Evolutionary conservation across 768 basidiomycete species (phyloP).

Genomic region (Cystofilobasidium ferigula): DNA sequence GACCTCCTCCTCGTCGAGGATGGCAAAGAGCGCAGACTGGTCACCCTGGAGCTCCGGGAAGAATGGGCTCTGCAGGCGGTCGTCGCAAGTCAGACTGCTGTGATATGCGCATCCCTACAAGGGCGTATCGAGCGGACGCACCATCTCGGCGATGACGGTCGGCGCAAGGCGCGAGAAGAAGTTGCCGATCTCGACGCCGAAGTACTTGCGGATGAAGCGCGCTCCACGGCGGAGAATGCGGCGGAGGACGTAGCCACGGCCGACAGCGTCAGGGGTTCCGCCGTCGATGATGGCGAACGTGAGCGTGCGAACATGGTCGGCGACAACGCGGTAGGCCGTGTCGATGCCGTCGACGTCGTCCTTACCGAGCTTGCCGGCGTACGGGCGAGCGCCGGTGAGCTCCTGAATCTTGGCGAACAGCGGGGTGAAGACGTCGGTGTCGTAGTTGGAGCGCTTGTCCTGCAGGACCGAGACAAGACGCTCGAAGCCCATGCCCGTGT

Average conservation of each 20-base stretch:
- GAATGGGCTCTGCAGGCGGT: conserved; percentile 61
- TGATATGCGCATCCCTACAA: too few species aligned
- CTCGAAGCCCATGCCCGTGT: conserved; percentile 99
- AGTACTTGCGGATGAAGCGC: conserved; percentile 90
- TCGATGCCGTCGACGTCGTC: conserved; percentile 93
- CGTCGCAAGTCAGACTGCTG: too few species aligned
- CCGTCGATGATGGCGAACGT: conserved; percentile 94
- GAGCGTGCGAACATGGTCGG: conserved; percentile 89
- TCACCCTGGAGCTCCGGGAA: conserved; percentile 78
- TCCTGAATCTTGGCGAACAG: conserved; percentile 79
- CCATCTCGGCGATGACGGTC: conserved; percentile 78
- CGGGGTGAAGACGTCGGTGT: conserved; percentile 87
- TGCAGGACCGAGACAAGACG: conserved; percentile 90
- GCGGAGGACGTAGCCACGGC: conserved; percentile 91
- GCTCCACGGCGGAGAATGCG: conserved; percentile 86
- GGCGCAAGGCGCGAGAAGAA: conserved; percentile 93
- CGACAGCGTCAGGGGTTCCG: conserved; percentile 90
- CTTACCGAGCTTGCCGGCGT: conserved; percentile 81
- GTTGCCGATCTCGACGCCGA: conserved; percentile 78
- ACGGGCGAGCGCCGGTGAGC: conserved; percentile 75
- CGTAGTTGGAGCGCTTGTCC: conserved; percentile 86
- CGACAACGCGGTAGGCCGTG: conserved; percentile 92
- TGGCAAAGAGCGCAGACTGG: conserved; percentile 75
- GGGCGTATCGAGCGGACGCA: conserved; percentile 37
- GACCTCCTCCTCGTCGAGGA: conserved; percentile 93